phyloP scores from a whole-genome alignment of 2,329 filamentous ascomycete genomes.

The Aspergillus amoenus region DNA sequence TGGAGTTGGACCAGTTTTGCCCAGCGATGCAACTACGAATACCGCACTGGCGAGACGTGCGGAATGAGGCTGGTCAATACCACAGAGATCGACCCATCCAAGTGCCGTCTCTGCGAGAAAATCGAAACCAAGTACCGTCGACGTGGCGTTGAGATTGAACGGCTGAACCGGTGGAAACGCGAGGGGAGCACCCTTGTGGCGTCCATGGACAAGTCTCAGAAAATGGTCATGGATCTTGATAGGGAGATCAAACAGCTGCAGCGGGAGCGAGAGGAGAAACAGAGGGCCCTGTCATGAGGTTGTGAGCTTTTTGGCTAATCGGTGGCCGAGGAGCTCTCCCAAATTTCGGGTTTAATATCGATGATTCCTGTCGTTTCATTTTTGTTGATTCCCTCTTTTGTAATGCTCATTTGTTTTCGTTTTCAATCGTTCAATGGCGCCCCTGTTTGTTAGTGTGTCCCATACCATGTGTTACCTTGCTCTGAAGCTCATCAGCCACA shows the following conservation, averaged over 20 bases:
- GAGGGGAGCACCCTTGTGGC: conserved; percentile 64
- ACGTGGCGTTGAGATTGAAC: conserved; percentile 69
- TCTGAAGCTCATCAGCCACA: conserved; percentile 23
- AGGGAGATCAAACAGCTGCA: conserved; percentile 67
- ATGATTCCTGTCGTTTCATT: conserved; percentile 20
- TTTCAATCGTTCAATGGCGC: conserved; percentile 9
- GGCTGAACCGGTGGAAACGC: conserved; percentile 73
- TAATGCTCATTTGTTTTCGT: conserved; percentile 15
- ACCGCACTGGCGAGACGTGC: conserved; percentile 94
- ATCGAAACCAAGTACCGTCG: conserved; percentile 81
- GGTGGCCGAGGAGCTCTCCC: conserved; percentile 1
- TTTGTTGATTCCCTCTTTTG: conserved; percentile 22
- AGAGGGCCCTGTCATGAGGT: conserved; percentile 28
- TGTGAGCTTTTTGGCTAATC: not conserved
- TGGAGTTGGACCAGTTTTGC: conserved; percentile 95
- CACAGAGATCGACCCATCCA: conserved; percentile 62
- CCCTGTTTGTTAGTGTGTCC: conserved; percentile 27
- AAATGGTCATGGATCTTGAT: conserved; percentile 70
- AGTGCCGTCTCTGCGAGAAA: conserved; percentile 85
- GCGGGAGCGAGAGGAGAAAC: conserved; percentile 52
- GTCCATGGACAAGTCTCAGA: conserved; percentile 65
- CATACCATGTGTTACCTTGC: conserved; percentile 20
- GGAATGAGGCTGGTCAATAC: conserved; percentile 86
- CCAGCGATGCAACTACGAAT: conserved; percentile 90
- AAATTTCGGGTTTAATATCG: conserved; percentile 13